Conservation (phyloP, 352 stramenopile species). For the Phytopythium mirpurense region DNA sequence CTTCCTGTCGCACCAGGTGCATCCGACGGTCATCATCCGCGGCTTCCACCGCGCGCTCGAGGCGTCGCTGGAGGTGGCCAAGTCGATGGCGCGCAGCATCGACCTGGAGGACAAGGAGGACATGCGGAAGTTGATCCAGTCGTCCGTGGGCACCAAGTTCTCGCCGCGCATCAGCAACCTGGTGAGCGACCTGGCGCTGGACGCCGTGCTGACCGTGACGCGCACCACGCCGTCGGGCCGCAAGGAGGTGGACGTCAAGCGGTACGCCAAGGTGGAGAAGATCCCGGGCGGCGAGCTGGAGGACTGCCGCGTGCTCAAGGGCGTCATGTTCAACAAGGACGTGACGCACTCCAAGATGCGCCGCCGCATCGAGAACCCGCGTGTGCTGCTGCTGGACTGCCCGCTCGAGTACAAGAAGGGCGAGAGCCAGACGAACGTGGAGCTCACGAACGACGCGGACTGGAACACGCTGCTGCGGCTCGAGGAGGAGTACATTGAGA, state of each 20-base stretch:
- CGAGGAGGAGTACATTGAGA: constrained; percentile 99
- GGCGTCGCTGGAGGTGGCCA: constrained; percentile 90
- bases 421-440: constrained; percentile 96
- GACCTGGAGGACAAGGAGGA: constrained; percentile 94
- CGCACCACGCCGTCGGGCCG: constrained; percentile 75
- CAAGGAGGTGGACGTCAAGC: constrained; percentile 99
- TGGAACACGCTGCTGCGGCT: constrained; percentile 98
- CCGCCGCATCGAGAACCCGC: constrained; percentile 97
- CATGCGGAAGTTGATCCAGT: constrained; percentile 96
- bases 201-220: constrained; percentile 95
- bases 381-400: constrained; percentile 98
- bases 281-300: constrained; percentile 96
- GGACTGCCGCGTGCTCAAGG: constrained; percentile 94
- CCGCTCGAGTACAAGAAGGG: constrained; percentile 99
- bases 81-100: constrained; percentile 90
- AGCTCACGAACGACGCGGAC: constrained; percentile 98
- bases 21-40: constrained; percentile 98
- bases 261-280: constrained; percentile 99
- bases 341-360: constrained; percentile 99
- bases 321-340: constrained; percentile 99
- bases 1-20: constrained; percentile 95
- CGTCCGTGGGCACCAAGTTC: constrained; percentile 98
- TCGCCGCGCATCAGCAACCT: constrained; percentile 95
- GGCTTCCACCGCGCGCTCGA: constrained; percentile 90
- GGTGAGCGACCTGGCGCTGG: constrained; percentile 96